phyloP scores from a whole-genome alignment of 2,329 filamentous ascomycete genomes.

The Colletotrichum liriopes region DNA sequence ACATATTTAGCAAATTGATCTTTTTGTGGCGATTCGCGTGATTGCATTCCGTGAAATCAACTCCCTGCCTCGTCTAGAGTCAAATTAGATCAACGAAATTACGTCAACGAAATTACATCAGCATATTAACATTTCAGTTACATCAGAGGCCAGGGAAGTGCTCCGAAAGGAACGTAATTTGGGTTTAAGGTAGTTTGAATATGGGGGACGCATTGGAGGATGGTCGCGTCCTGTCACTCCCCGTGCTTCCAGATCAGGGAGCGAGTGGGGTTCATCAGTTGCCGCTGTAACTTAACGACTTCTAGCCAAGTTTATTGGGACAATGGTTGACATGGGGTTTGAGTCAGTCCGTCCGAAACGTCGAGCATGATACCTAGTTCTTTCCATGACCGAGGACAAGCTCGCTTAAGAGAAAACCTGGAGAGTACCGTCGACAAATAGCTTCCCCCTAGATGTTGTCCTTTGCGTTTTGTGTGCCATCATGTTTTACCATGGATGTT shows the following conservation, averaged over 20 bases:
- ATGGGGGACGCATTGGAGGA: neutral
- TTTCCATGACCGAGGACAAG: neutral
- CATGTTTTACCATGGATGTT: constrained; percentile 12
- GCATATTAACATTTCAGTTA: no score
- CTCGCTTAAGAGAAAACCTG: neutral
- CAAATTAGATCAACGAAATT: no score
- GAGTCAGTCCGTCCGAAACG: constrained; percentile 13
- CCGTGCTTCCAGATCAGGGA: neutral
- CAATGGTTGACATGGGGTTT: neutral
- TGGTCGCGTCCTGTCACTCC: neutral
- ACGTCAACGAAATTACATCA: no score
- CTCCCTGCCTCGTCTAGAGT: no score
- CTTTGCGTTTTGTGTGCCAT: neutral
- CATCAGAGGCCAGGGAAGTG: no score
- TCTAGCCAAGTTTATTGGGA: neutral
- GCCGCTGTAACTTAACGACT: neutral
- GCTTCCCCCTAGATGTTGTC: neutral
- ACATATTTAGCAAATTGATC: no score
- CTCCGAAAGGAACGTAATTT: no score
- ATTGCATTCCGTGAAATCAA: no score
- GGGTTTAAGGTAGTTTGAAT: neutral
- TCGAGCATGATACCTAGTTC: neutral
- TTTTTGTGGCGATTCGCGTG: no score
- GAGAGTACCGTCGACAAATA: constrained; percentile 4
- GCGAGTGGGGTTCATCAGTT: neutral